Evolutionary conservation across 2,329 filamentous ascomycete species (phyloP), one percentile per base, ranked within the genome.

Genomic region (Scedosporium aurantiacum): DNA sequence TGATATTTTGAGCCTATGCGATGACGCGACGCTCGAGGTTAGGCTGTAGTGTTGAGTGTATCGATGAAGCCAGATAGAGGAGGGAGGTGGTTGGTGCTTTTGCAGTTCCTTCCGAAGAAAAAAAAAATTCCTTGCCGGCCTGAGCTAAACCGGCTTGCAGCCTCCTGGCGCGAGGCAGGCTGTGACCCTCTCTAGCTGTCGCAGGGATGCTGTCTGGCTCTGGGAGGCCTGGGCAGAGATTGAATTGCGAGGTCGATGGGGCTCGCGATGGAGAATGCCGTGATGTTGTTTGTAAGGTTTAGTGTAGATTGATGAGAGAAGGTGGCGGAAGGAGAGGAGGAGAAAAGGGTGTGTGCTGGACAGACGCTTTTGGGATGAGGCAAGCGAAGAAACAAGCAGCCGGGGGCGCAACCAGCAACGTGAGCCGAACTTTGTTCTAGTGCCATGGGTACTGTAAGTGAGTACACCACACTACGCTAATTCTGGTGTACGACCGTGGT

Each of bases 271-370:
- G 14, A 21, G 23, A 54, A 27, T 14, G 50, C 23, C 23, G 21
- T 23, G 23, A 54, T 54, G 50, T 12, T 54, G 50, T 54, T 54
- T 14, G 50, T 12, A 54, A 54, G 18, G 50, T 54, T 54, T 47
- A 21, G 28, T 6, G 47, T 52, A 3, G 47, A n/a, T n/a, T 18
- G n/a, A 40, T 23, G 59, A 55, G 32, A 43, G 54, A 14, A 47
- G 54, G 18, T 61, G 60, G 50, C 25, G 54, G 54, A 32, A 32
- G 41, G 41, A n/a, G n/a, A 27, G 12, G 50, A 54, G 23, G 50
- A 58, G 61, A 60, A 56, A 50, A 50, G 50, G 25, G 43, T 56
- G 61, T 37, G 45, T 45, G 50, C 23, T 54, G 50, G 50, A 23
- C 47, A 23, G 50, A 54, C 50, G 50, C 50, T 54, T 37, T 54